Base-by-base conservation (phyloP, 768 basidiomycete genomes). In the Trametes cinnabarina region DNA sequence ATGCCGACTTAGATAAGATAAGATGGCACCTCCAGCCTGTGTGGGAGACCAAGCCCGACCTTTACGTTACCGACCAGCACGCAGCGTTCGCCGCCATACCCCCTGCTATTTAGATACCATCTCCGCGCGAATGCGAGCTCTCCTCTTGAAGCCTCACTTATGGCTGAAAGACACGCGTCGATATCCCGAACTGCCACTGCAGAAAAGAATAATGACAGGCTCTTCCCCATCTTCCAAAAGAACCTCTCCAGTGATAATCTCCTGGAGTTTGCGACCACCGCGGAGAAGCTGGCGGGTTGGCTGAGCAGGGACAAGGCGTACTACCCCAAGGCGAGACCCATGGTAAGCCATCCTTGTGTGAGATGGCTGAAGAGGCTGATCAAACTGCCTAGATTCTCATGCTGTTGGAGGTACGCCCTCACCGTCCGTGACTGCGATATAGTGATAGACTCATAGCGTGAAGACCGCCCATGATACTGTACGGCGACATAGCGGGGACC, bases 251-350 rank as follows among this genome's bases (percentile, higher is more conserved):
- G 54, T 41, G 54, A 42, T 19, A 51, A 30, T 4, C 28, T 46
- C 5, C 30, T 22, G 12, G 47, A 55, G 6, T 66, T 57, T 43
- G 51, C 49, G 4, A 30, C 59, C 11, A 47, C 61, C 0, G 57
- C 64, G 17, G 55, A 65, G 22, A 67, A 63, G 39, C 23, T 69
- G 25, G 56, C 61, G 4, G 35, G 0, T 8, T 69, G 66, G 66
- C 20, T 64, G 23, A 60, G 55, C 28, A 47, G 35, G 4, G 62
- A 61, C 43, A 67, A 61, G 48, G 68, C 68, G n/a, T 69, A 67
- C 34, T 69, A 69, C 39, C 28, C 55, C 1, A 49, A 54, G 23
- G 68, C 68, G n/a, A 42, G 66, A 34, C 63, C 64, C 23, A 54
- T 48, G 40, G 66, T 69, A 57, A 54, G 68, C 60, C 12, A 12